phyloP scores from a whole-genome alignment of 345 rosid genomes.

The Bruguiera parviflora region DNA sequence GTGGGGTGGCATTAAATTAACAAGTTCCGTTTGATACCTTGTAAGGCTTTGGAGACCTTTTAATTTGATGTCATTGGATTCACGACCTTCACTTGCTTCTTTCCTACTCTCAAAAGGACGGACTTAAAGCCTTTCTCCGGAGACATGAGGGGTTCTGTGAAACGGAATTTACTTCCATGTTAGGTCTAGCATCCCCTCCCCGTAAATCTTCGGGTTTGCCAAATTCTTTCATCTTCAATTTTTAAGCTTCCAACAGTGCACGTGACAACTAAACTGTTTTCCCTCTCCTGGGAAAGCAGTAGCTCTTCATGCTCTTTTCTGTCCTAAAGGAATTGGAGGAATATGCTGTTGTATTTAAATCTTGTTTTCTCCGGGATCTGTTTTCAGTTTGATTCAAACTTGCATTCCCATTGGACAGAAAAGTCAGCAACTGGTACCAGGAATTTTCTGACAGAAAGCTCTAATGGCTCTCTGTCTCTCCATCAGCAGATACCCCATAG shows the following conservation, averaged over 20 bases:
- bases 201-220: conserved; percentile 8
- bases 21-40: conserved; percentile 25
- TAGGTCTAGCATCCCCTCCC: conserved; percentile 35
- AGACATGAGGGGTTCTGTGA: conserved; percentile 18
- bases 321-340: background rate
- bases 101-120: conserved; percentile 19
- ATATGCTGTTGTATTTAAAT: background rate
- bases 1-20: conserved; percentile 9
- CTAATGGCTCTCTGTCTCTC: no score
- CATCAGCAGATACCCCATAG: background rate
- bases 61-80: conserved; percentile 10
- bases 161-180: conserved; percentile 25
- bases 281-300: background rate
- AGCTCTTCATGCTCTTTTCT: background rate
- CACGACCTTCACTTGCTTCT: conserved; percentile 16
- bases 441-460: background rate
- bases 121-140: conserved; percentile 10
- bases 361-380: no score
- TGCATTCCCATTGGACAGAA: no score
- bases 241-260: background rate
- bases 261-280: background rate
- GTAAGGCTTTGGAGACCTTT: conserved; percentile 16
- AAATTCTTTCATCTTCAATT: background rate
- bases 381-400: no score
- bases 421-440: background rate